Evolutionary conservation across 805 yeast genomes (phyloP).

Genomic region (Danielozyma ontarioensis): DNA sequence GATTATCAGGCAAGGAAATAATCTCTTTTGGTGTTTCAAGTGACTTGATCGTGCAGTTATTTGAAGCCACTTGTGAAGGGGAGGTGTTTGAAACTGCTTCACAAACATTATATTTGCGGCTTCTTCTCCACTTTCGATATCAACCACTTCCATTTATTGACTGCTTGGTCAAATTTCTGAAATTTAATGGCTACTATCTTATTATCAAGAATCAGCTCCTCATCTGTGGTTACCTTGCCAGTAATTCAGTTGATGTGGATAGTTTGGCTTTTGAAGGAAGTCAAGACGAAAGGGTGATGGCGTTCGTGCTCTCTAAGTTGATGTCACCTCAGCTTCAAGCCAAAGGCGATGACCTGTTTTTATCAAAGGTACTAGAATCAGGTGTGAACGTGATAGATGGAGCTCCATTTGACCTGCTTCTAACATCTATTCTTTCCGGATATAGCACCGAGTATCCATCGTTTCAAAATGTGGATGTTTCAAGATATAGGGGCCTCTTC

Average conservation of each 20-base stretch:
- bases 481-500: constrained; percentile 2
- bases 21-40: constrained; percentile 24
- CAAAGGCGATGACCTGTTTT: constrained; percentile 1
- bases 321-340: too few species aligned
- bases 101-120: constrained; percentile 48
- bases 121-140: constrained; percentile 32
- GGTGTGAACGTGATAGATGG: too few species aligned
- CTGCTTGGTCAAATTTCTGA: constrained; percentile 30
- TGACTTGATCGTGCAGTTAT: constrained; percentile 18
- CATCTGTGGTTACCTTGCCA: constrained; percentile 17
- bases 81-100: constrained; percentile 44
- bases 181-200: constrained; percentile 31
- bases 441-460: constrained; percentile 8
- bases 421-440: not conserved
- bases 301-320: constrained; percentile 1
- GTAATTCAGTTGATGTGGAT: constrained; percentile 9
- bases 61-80: constrained; percentile 43
- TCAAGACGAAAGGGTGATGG: constrained; percentile 7
- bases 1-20: constrained; percentile 31
- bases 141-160: constrained; percentile 21
- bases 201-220: constrained; percentile 7
- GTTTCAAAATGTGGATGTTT: constrained; percentile 16
- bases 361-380: constrained; percentile 9
- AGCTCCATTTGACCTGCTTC: too few species aligned
- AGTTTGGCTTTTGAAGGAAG: too few species aligned